These are phyloP conservation scores for Vicia sativa DNA, from an alignment of 306 rosid genomes.

Conservation along the genomic window DNA sequence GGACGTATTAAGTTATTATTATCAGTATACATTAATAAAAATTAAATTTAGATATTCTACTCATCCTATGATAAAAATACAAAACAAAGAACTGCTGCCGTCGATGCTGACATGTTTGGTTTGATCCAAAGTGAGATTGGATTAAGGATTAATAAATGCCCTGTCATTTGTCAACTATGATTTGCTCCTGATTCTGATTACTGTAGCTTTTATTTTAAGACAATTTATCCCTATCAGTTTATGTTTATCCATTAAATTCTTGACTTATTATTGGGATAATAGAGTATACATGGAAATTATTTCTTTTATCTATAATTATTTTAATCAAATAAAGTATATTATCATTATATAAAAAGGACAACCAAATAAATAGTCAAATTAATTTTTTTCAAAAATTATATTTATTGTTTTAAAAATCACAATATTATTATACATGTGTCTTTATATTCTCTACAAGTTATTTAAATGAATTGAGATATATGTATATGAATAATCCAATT, in stretches of 20 bases:
- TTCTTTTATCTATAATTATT: too few relatives aligned
- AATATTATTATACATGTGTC: too few relatives aligned
- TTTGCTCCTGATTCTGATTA: constrained; percentile 12
- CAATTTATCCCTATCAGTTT: neutral
- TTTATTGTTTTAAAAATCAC: too few relatives aligned
- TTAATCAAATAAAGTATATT: too few relatives aligned
- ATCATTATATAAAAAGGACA: too few relatives aligned
- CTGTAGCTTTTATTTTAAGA: neutral
- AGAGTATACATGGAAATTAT: too few relatives aligned
- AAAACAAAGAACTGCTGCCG: neutral
- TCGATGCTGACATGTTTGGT: constrained; percentile 19
- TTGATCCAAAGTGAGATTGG: constrained; percentile 24
- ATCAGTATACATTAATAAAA: neutral
- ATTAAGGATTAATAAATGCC: constrained; percentile 9
- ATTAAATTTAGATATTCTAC: constrained; percentile 5
- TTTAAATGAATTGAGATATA: too few relatives aligned
- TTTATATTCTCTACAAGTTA: too few relatives aligned
- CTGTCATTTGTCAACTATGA: constrained; percentile 27
- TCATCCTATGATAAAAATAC: constrained; percentile 2
- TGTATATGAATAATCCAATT: too few relatives aligned
- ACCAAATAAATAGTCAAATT: too few relatives aligned
- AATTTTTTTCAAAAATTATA: too few relatives aligned
- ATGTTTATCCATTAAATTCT: constrained; percentile 22
- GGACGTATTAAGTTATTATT: neutral
- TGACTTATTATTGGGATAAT: neutral